phyloP scores from a whole-genome alignment of 2,329 filamentous ascomycete genomes.

The Phymatotrichopsis omnivora region DNA sequence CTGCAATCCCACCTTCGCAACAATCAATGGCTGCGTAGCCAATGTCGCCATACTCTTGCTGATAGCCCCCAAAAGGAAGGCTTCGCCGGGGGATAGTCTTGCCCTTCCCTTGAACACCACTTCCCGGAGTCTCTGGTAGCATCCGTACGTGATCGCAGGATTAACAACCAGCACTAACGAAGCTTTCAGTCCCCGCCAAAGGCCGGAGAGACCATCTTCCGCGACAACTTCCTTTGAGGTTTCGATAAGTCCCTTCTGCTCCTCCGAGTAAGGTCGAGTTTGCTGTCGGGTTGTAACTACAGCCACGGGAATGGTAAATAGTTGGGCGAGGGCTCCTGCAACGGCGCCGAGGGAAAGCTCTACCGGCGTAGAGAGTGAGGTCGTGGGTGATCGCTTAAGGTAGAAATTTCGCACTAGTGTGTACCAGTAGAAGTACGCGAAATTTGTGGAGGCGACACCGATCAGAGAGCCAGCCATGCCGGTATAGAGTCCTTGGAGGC shows the following conservation, averaged over 20 bases:
- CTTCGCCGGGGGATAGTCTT: constrained; percentile 70
- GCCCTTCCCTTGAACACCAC: constrained; percentile 66
- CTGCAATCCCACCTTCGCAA: constrained; percentile 93
- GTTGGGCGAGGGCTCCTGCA: constrained; percentile 80
- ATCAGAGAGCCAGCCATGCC: constrained; percentile 79
- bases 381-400: constrained; percentile 42
- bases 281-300: constrained; percentile 95
- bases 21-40: constrained; percentile 86
- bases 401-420: constrained; percentile 77
- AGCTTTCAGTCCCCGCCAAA: constrained; percentile 93
- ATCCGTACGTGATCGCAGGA: constrained; percentile 93
- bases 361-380: constrained; percentile 61
- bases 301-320: constrained; percentile 93
- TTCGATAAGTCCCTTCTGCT: constrained; percentile 75
- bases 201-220: constrained; percentile 76
- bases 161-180: constrained; percentile 93
- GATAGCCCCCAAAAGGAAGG: constrained; percentile 81
- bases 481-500: constrained; percentile 70
- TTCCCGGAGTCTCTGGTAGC: constrained; percentile 80
- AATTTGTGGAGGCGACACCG: constrained; percentile 93
- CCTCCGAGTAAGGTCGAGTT: constrained; percentile 64
- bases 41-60: constrained; percentile 91
- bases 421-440: constrained; percentile 82
- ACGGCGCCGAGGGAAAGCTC: constrained; percentile 79
- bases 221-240: constrained; percentile 85